Evolutionary conservation across 202 grass and related monocot genomes (phyloP).

Genomic region (Hordeum pubiflorum): DNA sequence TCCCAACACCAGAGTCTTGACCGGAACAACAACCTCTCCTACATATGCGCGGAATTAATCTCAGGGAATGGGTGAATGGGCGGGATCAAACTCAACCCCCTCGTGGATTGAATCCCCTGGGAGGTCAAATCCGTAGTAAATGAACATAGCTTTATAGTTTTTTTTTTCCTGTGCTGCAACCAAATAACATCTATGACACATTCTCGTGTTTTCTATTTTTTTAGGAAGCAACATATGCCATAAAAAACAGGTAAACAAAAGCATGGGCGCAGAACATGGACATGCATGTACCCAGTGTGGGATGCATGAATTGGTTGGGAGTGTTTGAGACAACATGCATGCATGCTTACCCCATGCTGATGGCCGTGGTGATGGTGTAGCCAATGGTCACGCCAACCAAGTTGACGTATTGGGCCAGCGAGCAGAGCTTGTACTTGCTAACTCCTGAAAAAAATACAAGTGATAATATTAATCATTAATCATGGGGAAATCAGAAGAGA

Average conservation of each 20-base stretch:
- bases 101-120: too few relatives aligned
- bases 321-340: background rate
- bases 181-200: background rate
- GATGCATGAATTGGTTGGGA: background rate
- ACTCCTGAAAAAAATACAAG: slow-evolving; percentile 35
- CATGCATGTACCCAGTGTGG: background rate
- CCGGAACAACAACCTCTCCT: too few relatives aligned
- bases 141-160: too few relatives aligned
- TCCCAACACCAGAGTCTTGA: too few relatives aligned
- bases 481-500: background rate
- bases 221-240: background rate
- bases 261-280: background rate
- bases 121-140: too few relatives aligned
- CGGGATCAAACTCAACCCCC: too few relatives aligned
- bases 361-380: slow-evolving; percentile 92
- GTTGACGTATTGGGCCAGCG: slow-evolving; percentile 77
- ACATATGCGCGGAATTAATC: too few relatives aligned
- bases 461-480: background rate
- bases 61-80: too few relatives aligned
- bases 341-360: slow-evolving; percentile 79
- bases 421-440: slow-evolving; percentile 53
- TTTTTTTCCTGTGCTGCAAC: background rate
- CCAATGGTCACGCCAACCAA: slow-evolving; percentile 77
- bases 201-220: background rate
- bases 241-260: background rate